A percentile compares a stretch with the other conserved stretches of the same genome.
phyloP scores from a whole-genome alignment of 192 early-diverging fungal species.

The Spizellomyces punctatus region DNA sequence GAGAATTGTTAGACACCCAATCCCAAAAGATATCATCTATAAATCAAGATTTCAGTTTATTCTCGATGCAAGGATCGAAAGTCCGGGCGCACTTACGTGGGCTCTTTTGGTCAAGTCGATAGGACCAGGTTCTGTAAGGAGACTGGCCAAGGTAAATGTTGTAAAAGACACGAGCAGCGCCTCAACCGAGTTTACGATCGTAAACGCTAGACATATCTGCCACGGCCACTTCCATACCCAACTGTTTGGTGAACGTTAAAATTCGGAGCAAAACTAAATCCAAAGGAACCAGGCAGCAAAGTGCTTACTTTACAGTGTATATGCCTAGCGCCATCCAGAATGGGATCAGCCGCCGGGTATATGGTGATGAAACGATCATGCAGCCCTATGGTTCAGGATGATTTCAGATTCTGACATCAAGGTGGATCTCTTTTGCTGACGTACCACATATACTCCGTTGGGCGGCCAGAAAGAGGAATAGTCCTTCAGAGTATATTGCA shows the following conservation, averaged over 20 bases:
- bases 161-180: neutral
- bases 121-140: neutral
- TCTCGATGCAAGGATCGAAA: neutral
- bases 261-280: neutral
- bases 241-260: neutral
- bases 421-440: too few relatives aligned
- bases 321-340: constrained; percentile 4
- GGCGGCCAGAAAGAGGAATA: constrained; percentile 23
- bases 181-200: constrained; percentile 7
- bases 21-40: neutral
- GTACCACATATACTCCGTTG: constrained; percentile 10
- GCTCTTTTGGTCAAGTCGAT: constrained; percentile 5
- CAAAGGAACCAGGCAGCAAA: too few relatives aligned
- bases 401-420: too few relatives aligned
- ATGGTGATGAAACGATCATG: constrained; percentile 9
- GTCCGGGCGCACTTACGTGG: constrained; percentile 7
- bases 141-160: neutral
- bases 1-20: neutral
- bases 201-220: neutral
- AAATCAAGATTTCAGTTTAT: too few relatives aligned
- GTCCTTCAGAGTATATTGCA: constrained; percentile 12
- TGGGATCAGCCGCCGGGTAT: constrained; percentile 2
- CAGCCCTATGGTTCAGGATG: neutral
- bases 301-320: neutral
- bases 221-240: neutral